Base-by-base conservation (phyloP, 768 basidiomycete genomes). In the Pulveroboletus sp. region DNA sequence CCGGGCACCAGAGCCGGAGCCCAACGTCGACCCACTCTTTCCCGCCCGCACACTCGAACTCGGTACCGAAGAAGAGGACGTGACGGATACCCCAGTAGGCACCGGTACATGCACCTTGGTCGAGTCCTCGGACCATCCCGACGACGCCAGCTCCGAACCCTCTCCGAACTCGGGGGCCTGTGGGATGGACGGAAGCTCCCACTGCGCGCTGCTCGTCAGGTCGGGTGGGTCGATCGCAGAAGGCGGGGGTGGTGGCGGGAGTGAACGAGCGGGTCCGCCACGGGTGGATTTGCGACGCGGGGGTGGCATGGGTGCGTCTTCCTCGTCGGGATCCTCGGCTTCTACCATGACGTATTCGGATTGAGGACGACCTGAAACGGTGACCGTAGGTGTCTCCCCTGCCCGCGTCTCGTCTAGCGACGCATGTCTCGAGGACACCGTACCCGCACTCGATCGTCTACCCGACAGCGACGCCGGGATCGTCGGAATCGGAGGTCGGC, bases 341-440 rank as follows among this genome's bases (percentile, higher is more conserved):
- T 84, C 82, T 0, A 85, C 82, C 73, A 85, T 78, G 27, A 83
- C 81, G 58, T 82, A 84, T 35, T 83, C 81, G 11, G 75, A 75
- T 16, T 72, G 75, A 5, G 58, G 51, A 24, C 43, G 65, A 23
- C 49, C 27, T 7, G 33, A 14, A 5, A 34, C 34, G 9, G 46
- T 49, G 8, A 34, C 34, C 11, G 46, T 49, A 6, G 58, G 45
- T 20, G 49, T 48, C 39, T 52, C 59, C 1, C 47, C 29, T 0
- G 41, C 17, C n/a, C 46, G 41, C 11, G 60, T 47, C 16, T 61
- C 56, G 29, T 75, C 70, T 6, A 59, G 58, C 16, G 77, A 76
- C 0, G 67, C 62, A 44, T 70, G 71, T 31, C 75, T 68, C 36
- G 69, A 67, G 12, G 66, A 54, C 7, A 20, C 24, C 6, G 53